Percentiles rank a stretch among this genome's conserved stretches.
These are phyloP conservation scores for Oryza longistaminata DNA, from an alignment of 176 grass and related monocot species.

Conservation along the genomic window DNA sequence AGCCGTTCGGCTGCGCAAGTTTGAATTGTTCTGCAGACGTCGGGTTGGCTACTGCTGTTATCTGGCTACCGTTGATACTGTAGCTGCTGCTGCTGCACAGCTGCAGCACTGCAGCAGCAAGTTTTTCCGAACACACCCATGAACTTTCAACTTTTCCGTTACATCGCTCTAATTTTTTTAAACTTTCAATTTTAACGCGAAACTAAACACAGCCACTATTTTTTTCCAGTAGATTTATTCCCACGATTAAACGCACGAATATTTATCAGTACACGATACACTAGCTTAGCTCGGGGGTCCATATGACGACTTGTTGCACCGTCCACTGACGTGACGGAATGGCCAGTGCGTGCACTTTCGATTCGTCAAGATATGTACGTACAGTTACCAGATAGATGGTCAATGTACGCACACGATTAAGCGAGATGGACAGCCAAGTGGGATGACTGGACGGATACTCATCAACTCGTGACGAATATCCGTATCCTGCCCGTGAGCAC, in stretches of 20 bases:
- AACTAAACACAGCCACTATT: too few relatives aligned
- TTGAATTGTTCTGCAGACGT: too few relatives aligned
- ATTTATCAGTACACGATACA: background rate
- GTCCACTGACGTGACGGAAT: slow-evolving; percentile 32
- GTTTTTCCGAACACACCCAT: too few relatives aligned
- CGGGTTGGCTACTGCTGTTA: too few relatives aligned
- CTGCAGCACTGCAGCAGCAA: too few relatives aligned
- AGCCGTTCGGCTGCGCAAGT: too few relatives aligned
- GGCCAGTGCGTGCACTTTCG: slow-evolving; percentile 20
- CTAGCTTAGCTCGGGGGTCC: background rate
- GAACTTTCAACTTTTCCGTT: too few relatives aligned
- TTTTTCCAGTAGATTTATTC: background rate
- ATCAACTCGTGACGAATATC: background rate
- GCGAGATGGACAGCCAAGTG: background rate
- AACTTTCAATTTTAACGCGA: too few relatives aligned
- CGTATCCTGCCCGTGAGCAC: background rate
- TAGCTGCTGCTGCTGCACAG: too few relatives aligned
- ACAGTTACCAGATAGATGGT: background rate
- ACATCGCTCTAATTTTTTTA: too few relatives aligned
- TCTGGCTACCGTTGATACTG: too few relatives aligned
- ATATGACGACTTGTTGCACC: background rate
- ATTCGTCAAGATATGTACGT: slow-evolving; percentile 44
- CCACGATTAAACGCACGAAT: background rate
- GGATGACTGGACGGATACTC: background rate
- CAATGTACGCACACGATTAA: background rate